These are phyloP conservation scores for Acanthochlamys bracteata DNA, from an alignment of 106 monocot species.

Conservation along the genomic window DNA sequence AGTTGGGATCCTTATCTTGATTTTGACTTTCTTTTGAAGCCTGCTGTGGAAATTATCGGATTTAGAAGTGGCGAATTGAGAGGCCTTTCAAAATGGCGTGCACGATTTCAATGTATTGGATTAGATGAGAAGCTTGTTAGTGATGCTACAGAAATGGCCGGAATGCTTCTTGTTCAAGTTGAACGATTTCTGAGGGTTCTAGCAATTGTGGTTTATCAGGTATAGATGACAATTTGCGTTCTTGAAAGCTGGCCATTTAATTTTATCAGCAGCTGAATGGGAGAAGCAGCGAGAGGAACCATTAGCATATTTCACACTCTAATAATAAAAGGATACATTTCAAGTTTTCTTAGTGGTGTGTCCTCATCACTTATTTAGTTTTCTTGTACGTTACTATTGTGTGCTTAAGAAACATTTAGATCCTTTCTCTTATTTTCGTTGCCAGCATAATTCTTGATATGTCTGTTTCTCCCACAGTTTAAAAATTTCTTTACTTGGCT, in stretches of 20 bases:
- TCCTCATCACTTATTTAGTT: too few relatives aligned
- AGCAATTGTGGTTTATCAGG: slow-evolving; percentile 67
- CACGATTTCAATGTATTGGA: slow-evolving; percentile 70
- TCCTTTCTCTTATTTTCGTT: too few relatives aligned
- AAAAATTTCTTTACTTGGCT: slow-evolving; percentile 98
- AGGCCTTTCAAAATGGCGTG: slow-evolving; percentile 91
- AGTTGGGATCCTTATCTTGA: neutral
- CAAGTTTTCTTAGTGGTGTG: too few relatives aligned
- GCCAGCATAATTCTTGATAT: too few relatives aligned
- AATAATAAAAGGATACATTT: too few relatives aligned
- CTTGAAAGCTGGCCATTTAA: neutral
- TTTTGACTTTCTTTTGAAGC: slow-evolving; percentile 30
- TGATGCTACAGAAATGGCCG: slow-evolving; percentile 64
- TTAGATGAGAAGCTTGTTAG: slow-evolving; percentile 70
- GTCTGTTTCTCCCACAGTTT: slow-evolving; percentile 48
- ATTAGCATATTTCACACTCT: too few relatives aligned
- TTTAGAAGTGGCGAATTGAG: slow-evolving; percentile 89
- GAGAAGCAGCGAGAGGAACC: too few relatives aligned
- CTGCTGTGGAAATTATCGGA: slow-evolving; percentile 87
- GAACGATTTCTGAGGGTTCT: slow-evolving; percentile 85
- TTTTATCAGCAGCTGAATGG: too few relatives aligned
- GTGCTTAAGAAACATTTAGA: too few relatives aligned
- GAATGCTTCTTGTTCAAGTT: slow-evolving; percentile 86
- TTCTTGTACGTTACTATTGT: too few relatives aligned
- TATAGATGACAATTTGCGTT: slow-evolving; percentile 9